Conservation (phyloP, 768 basidiomycete genomes). For the Gautieria morchelliformis region DNA sequence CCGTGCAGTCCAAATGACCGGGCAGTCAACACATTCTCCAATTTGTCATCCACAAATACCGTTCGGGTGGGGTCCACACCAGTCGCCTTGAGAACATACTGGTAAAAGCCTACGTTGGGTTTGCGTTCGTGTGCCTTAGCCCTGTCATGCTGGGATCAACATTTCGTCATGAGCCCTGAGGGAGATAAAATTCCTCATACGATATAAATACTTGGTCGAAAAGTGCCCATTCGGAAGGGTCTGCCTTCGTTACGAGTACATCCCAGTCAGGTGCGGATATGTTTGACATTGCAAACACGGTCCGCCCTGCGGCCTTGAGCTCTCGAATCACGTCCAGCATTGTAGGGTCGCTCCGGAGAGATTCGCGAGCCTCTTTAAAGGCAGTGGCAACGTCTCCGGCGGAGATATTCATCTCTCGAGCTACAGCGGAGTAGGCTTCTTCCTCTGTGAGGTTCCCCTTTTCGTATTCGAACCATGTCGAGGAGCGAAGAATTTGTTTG, state of each 20-base stretch:
- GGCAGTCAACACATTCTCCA: conserved; percentile 49
- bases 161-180: too few species aligned
- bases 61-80: conserved; percentile 35
- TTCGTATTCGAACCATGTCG: conserved; percentile 48
- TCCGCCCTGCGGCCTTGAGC: conserved; percentile 30
- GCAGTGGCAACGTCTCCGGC: conserved; percentile 33
- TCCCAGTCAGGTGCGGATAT: conserved; percentile 45
- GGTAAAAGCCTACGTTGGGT: conserved; percentile 45
- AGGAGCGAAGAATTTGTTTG: conserved; percentile 31
- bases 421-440: conserved; percentile 34
- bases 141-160: background rate
- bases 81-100: conserved; percentile 35
- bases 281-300: conserved; percentile 50
- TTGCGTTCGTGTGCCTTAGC: conserved; percentile 44
- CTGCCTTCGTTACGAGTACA: conserved; percentile 34
- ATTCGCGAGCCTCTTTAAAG: conserved; percentile 38
- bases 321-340: conserved; percentile 30
- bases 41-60: conserved; percentile 52
- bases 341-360: conserved; percentile 30
- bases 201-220: conserved; percentile 46
- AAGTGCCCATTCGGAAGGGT: conserved; percentile 29
- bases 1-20: conserved; percentile 48
- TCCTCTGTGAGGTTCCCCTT: conserved; percentile 34
- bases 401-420: conserved; percentile 29
- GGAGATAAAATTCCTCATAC: background rate